These are phyloP conservation scores for Aspergillus ibericus DNA, from an alignment of 2,329 filamentous ascomycete genomes.

Conservation along the genomic window DNA sequence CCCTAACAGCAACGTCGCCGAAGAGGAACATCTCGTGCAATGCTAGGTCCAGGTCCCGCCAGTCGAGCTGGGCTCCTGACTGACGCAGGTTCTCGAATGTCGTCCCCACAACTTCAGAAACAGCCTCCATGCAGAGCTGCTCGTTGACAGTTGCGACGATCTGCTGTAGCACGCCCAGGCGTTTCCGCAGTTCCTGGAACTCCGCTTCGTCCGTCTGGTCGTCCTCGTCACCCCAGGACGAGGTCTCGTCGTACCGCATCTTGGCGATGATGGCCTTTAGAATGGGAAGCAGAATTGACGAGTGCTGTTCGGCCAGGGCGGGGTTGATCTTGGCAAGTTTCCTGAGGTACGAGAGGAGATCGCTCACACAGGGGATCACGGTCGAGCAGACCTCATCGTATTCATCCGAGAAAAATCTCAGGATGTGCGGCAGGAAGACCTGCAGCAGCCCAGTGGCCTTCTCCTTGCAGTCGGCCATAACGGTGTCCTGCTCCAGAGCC, in stretches of 20 bases:
- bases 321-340: slow-evolving; percentile 67
- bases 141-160: slow-evolving; percentile 89
- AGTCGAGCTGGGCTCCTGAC: slow-evolving; percentile 74
- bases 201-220: slow-evolving; percentile 96
- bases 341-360: slow-evolving; percentile 85
- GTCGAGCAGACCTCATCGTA: slow-evolving; percentile 98
- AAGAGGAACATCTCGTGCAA: slow-evolving; percentile 95
- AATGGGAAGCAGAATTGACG: slow-evolving; percentile 81
- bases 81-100: slow-evolving; percentile 81
- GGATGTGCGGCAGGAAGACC: slow-evolving; percentile 78
- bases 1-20: slow-evolving; percentile 87
- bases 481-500: slow-evolving; percentile 69
- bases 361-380: slow-evolving; percentile 88
- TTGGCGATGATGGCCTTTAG: slow-evolving; percentile 90
- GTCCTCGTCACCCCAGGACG: slow-evolving; percentile 88
- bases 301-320: slow-evolving; percentile 70
- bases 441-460: slow-evolving; percentile 81
- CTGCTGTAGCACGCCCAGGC: slow-evolving; percentile 87
- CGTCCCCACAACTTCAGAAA: slow-evolving; percentile 82
- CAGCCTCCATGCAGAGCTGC: slow-evolving; percentile 78
- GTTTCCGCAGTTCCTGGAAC: slow-evolving; percentile 90
- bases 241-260: slow-evolving; percentile 97
- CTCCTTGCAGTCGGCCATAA: slow-evolving; percentile 62
- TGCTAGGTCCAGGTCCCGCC: slow-evolving; percentile 92
- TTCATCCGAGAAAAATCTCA: slow-evolving; percentile 95